A percentile compares a stretch with the other conserved stretches of the same genome.
phyloP scores from a whole-genome alignment of 805 yeast species.

The Maudiozyma saulgeensis region DNA sequence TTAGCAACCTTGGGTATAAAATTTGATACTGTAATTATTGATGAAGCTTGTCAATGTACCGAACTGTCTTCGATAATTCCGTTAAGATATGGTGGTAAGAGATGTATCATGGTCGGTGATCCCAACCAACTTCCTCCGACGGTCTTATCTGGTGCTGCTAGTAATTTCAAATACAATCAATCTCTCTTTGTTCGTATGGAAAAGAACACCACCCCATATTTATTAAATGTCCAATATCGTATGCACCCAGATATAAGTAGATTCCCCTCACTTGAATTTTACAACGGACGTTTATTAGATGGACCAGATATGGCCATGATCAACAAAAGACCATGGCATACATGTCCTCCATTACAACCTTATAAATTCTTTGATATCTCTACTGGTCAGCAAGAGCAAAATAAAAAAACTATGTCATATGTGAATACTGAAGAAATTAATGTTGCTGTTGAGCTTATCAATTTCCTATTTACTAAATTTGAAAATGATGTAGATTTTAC shows the following conservation, averaged over 20 bases:
- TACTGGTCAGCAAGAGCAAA: slow-evolving; percentile 57
- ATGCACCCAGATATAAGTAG: slow-evolving; percentile 90
- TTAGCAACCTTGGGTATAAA: slow-evolving; percentile 62
- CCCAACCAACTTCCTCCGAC: slow-evolving; percentile 98
- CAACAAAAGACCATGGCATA: slow-evolving; percentile 73
- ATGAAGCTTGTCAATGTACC: slow-evolving; percentile 96
- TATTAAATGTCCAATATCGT: slow-evolving; percentile 88
- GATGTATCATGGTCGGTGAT: slow-evolving; percentile 96
- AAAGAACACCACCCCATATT: slow-evolving; percentile 46
- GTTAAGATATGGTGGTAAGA: slow-evolving; percentile 76
- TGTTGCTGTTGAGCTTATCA: slow-evolving; percentile 60
- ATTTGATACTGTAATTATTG: slow-evolving; percentile 86
- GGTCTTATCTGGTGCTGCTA: slow-evolving; percentile 81
- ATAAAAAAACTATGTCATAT: slow-evolving; percentile 56
- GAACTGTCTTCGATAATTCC: slow-evolving; percentile 90
- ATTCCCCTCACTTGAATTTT: slow-evolving; percentile 83
- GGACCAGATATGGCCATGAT: slow-evolving; percentile 61
- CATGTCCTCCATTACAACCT: slow-evolving; percentile 47
- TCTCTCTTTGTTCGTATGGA: slow-evolving; percentile 93
- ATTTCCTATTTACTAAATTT: slow-evolving; percentile 39
- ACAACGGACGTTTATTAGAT: slow-evolving; percentile 59
- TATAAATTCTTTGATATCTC: slow-evolving; percentile 67
- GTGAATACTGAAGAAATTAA: slow-evolving; percentile 63
- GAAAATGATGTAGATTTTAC: slow-evolving; percentile 42
- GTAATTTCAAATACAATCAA: slow-evolving; percentile 72